phyloP scores from a whole-genome alignment of 768 basidiomycete species.

The Dendrothele bispora region DNA sequence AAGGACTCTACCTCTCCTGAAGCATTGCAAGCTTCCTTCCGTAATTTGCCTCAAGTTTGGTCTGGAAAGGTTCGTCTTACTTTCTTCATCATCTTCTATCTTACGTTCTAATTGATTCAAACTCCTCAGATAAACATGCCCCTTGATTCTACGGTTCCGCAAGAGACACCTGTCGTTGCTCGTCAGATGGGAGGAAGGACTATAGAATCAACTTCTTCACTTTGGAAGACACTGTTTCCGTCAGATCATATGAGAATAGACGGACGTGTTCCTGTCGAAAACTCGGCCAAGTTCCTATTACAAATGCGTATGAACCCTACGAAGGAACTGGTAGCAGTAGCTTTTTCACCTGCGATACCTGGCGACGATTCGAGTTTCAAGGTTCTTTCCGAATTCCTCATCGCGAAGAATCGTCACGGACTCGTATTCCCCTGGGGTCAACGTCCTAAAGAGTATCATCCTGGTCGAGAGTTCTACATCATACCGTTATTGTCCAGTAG shows the following conservation, averaged over 20 bases:
- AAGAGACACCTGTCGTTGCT: constrained; percentile 65
- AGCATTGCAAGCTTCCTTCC: constrained; percentile 49
- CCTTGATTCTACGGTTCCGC: constrained; percentile 66
- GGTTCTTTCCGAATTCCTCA: constrained; percentile 63
- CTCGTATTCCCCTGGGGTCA: constrained; percentile 85
- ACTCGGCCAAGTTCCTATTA: constrained; percentile 75
- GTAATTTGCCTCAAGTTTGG: constrained; percentile 68
- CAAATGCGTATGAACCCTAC: constrained; percentile 74
- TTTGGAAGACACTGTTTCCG: constrained; percentile 82
- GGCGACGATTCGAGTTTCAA: constrained; percentile 53
- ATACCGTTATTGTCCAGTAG: constrained; percentile 69
- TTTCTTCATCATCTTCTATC: background rate
- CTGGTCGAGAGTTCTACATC: constrained; percentile 86
- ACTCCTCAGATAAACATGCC: constrained; percentile 72
- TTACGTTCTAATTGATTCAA: constrained; percentile 7
- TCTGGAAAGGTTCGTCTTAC: constrained; percentile 59
- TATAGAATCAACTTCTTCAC: constrained; percentile 52
- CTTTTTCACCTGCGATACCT: constrained; percentile 56
- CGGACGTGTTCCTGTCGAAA: constrained; percentile 78
- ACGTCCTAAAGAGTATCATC: constrained; percentile 67
- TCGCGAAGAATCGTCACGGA: constrained; percentile 82
- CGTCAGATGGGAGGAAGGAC: constrained; percentile 79
- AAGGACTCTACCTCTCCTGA: constrained; percentile 44
- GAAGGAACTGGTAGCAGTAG: constrained; percentile 80
- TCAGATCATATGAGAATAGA: constrained; percentile 71